Percentiles rank a stretch among this genome's conserved stretches.
Conservation (phyloP, 257 asterid species). For the Nicotiana undulata region DNA sequence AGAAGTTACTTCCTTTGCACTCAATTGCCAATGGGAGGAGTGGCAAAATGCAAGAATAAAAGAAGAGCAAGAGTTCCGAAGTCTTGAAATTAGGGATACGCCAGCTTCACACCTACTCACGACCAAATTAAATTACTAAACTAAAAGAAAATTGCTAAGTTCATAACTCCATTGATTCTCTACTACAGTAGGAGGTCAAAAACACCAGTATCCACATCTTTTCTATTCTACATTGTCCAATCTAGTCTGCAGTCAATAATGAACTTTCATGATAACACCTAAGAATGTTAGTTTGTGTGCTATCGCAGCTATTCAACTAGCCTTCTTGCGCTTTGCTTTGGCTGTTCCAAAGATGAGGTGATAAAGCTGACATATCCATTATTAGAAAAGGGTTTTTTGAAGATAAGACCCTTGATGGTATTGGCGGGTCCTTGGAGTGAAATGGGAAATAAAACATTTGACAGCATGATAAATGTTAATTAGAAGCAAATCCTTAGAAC, state of each 20-base stretch:
- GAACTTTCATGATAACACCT: not conserved
- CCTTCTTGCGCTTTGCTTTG: not conserved
- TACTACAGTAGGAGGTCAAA: not conserved
- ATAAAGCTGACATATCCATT: not conserved
- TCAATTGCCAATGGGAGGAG: not conserved
- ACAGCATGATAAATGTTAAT: not conserved
- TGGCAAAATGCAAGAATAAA: not conserved
- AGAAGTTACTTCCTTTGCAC: not conserved
- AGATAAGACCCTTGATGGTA: not conserved
- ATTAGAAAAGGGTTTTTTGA: not conserved
- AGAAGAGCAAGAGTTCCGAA: not conserved
- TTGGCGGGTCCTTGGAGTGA: not conserved
- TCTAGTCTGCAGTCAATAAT: not conserved
- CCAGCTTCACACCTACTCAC: not conserved
- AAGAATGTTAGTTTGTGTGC: not conserved
- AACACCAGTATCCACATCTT: not conserved
- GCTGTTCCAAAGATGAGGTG: not conserved
- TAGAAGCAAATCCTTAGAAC: conserved; percentile 1
- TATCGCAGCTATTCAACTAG: not conserved
- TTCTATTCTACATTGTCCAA: not conserved
- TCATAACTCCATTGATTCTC: not conserved
- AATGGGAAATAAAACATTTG: not conserved
- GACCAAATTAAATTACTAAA: not conserved
- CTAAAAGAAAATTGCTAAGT: not conserved
- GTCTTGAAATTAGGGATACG: not conserved